Evolutionary conservation across 2,329 filamentous ascomycete genomes (phyloP).

Genomic region (Exophiala alcalophila): DNA sequence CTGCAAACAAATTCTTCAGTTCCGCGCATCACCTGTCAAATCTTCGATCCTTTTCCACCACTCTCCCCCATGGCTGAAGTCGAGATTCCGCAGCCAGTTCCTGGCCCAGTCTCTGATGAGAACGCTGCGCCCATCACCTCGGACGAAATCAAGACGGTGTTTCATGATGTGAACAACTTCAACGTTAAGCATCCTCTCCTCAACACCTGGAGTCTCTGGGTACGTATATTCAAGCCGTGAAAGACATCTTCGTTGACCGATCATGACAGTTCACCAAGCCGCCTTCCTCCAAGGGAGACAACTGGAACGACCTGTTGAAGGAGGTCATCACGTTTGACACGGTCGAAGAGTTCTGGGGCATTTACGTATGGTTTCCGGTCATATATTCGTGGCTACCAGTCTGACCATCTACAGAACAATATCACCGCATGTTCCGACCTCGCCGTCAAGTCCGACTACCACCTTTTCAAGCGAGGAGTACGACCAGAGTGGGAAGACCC

Average conservation of each 20-base stretch:
- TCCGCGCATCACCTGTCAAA: too few species aligned
- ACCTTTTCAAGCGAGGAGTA: constrained; percentile 96
- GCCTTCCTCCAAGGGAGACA: constrained; percentile 67
- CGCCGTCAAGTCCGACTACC: constrained; percentile 96
- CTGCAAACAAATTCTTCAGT: too few species aligned
- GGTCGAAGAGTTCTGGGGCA: constrained; percentile 99
- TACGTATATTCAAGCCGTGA: constrained; percentile 38
- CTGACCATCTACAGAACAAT: constrained; percentile 70
- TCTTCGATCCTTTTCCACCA: constrained; percentile 9
- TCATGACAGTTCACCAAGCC: constrained; percentile 31
- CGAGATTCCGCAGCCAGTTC: constrained; percentile 26
- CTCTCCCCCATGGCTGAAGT: constrained; percentile 30
- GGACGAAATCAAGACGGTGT: constrained; percentile 77
- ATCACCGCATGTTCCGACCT: constrained; percentile 94
- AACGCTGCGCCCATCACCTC: constrained; percentile 53
- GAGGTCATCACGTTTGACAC: constrained; percentile 98
- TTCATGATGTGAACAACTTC: constrained; percentile 98
- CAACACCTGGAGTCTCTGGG: constrained; percentile 98
- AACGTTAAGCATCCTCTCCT: constrained; percentile 98
- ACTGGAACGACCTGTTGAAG: constrained; percentile 98
- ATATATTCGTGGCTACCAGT: not conserved
- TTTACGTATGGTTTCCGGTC: constrained; percentile 70
- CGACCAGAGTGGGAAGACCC: constrained; percentile 97
- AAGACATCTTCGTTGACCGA: constrained; percentile 20
- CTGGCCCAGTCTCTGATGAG: constrained; percentile 38